Evolutionary conservation across 2,329 filamentous ascomycete species (phyloP).

Genomic region (Fusarium compactum): DNA sequence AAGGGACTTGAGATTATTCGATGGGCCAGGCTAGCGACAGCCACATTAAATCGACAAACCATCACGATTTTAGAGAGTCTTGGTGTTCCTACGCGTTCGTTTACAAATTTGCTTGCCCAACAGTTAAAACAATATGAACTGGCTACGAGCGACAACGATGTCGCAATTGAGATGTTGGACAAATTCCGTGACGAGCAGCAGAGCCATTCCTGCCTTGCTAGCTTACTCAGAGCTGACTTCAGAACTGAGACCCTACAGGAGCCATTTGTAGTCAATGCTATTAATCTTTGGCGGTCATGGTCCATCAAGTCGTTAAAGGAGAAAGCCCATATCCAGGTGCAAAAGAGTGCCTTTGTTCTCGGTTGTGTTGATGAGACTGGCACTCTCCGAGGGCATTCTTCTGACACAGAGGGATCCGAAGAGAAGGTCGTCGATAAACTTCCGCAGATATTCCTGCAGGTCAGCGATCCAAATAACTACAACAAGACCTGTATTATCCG

Average conservation of each 20-base stretch:
- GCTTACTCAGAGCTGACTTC: slow-evolving; percentile 85
- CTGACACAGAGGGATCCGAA: slow-evolving; percentile 55
- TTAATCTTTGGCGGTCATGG: slow-evolving; percentile 90
- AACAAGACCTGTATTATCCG: slow-evolving; percentile 73
- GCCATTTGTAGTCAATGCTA: slow-evolving; percentile 83
- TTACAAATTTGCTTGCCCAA: slow-evolving; percentile 73
- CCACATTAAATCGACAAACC: slow-evolving; percentile 89
- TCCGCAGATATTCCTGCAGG: slow-evolving; percentile 90
- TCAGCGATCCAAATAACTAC: slow-evolving; percentile 69
- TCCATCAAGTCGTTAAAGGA: slow-evolving; percentile 91
- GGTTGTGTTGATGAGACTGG: slow-evolving; percentile 89
- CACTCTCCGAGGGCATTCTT: slow-evolving; percentile 77
- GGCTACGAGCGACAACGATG: slow-evolving; percentile 74
- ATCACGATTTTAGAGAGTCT: slow-evolving; percentile 86
- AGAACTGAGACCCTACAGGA: slow-evolving; percentile 71
- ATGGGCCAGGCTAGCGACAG: slow-evolving; percentile 79
- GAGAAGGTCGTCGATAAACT: slow-evolving; percentile 65
- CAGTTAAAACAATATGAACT: slow-evolving; percentile 77
- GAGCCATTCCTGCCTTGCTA: slow-evolving; percentile 78
- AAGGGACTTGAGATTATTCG: slow-evolving; percentile 87
- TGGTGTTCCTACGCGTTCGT: slow-evolving; percentile 75
- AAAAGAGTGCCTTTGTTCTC: slow-evolving; percentile 86
- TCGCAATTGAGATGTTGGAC: slow-evolving; percentile 76
- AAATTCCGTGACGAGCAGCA: slow-evolving; percentile 88
- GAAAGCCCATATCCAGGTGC: slow-evolving; percentile 86